Percentiles rank a stretch among this genome's conserved stretches.
These are phyloP conservation scores for Amanita molliuscula DNA, from an alignment of 768 basidiomycete species.

Conservation along the genomic window DNA sequence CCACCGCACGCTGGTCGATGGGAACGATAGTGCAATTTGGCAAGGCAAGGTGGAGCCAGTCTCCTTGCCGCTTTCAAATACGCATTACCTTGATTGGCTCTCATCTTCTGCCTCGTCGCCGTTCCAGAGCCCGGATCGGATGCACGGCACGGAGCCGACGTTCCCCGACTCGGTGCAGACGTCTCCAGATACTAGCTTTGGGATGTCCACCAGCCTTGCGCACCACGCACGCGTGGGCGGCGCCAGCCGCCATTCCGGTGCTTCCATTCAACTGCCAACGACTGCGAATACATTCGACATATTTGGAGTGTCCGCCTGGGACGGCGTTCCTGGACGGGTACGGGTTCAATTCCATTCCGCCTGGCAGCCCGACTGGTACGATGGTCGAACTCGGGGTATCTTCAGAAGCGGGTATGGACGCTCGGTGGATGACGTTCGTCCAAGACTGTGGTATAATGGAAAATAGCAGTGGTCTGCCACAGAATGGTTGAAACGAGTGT, in stretches of 20 bases:
- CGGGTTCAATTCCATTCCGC: conserved; percentile 8
- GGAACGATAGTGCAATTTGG: not conserved
- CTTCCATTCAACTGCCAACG: not conserved
- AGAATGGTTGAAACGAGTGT: not conserved
- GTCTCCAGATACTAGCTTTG: not conserved
- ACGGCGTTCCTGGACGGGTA: not conserved
- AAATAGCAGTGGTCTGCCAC: not conserved
- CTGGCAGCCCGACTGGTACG: conserved; percentile 13
- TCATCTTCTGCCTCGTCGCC: conserved; percentile 1
- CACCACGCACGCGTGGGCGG: not conserved
- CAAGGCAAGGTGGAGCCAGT: conserved; percentile 4
- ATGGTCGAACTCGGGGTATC: conserved; percentile 34
- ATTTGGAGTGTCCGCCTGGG: not conserved
- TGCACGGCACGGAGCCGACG: not conserved
- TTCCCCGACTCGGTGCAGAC: not conserved
- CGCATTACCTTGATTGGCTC: conserved; percentile 3
- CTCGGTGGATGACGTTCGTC: conserved; percentile 40
- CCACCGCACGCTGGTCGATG: not conserved
- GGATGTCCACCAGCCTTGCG: not conserved
- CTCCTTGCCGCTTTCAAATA: not conserved
- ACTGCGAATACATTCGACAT: not conserved
- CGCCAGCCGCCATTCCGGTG: not conserved
- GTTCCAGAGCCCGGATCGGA: conserved; percentile 1
- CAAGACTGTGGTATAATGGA: conserved; percentile 40
- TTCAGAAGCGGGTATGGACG: conserved; percentile 34